Conservation (phyloP, 2,329 filamentous ascomycete genomes). For the Penicillium sp. region DNA sequence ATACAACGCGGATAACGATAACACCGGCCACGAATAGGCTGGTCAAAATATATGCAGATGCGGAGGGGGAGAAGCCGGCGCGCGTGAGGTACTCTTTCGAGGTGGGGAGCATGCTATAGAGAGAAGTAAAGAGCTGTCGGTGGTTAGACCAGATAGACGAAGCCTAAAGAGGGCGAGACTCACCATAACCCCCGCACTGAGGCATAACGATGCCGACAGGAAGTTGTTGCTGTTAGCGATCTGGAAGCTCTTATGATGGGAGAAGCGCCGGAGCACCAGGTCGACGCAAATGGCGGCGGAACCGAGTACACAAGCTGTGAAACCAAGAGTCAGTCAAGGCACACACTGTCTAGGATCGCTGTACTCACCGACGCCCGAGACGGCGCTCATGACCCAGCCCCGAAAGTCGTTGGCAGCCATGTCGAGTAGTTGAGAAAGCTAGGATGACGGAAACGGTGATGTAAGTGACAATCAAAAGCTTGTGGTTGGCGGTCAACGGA, state of each 20-base stretch:
- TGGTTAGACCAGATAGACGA: constrained; percentile 1
- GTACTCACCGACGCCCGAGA: constrained; percentile 70
- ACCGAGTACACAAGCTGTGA: constrained; percentile 61
- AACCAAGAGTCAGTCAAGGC: neutral
- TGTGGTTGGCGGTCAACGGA: constrained; percentile 18
- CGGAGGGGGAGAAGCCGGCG: constrained; percentile 64
- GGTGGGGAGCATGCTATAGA: constrained; percentile 91
- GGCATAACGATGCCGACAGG: constrained; percentile 79
- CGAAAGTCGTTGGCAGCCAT: constrained; percentile 73
- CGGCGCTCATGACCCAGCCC: constrained; percentile 85
- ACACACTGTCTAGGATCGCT: neutral
- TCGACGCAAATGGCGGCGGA: constrained; percentile 87
- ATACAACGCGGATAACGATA: constrained; percentile 46
- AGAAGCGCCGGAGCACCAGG: constrained; percentile 68
- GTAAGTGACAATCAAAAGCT: constrained; percentile 15
- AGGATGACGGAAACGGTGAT: constrained; percentile 17
- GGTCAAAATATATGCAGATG: constrained; percentile 56
- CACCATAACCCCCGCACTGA: constrained; percentile 97
- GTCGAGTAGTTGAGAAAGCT: constrained; percentile 15
- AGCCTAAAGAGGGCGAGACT: constrained; percentile 21
- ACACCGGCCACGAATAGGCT: constrained; percentile 50
- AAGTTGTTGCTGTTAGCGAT: constrained; percentile 90
- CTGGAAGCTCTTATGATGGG: constrained; percentile 72
- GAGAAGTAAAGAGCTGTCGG: constrained; percentile 76
- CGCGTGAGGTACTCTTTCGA: constrained; percentile 73